Conservation (phyloP, 2,329 filamentous ascomycete species). For the Emydomyces testavorans region DNA sequence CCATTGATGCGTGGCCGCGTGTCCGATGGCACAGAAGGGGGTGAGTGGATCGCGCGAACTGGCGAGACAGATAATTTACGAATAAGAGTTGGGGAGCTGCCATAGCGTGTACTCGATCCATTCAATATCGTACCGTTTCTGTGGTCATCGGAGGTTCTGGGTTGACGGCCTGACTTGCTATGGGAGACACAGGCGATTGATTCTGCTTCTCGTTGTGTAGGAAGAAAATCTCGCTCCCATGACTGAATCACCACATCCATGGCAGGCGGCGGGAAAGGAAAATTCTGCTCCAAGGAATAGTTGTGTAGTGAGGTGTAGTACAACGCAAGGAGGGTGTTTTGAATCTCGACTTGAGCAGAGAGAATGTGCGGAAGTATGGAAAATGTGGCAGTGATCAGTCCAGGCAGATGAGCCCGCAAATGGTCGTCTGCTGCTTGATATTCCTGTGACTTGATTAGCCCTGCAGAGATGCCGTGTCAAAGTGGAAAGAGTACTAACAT, state of each 20-base stretch:
- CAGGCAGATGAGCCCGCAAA: conserved; percentile 59
- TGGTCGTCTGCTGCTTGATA: conserved; percentile 66
- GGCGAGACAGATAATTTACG: conserved; percentile 25
- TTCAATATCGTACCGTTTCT: conserved; percentile 34
- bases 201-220: conserved; percentile 56
- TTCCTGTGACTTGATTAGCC: conserved; percentile 38
- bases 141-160: conserved; percentile 41
- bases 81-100: conserved; percentile 27
- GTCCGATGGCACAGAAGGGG: conserved; percentile 20
- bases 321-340: conserved; percentile 64
- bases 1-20: conserved; percentile 22
- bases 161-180: conserved; percentile 54
- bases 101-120: conserved; percentile 27
- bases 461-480: background rate
- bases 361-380: conserved; percentile 63
- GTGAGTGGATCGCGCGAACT: conserved; percentile 19
- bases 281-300: conserved; percentile 57
- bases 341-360: conserved; percentile 58
- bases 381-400: conserved; percentile 58
- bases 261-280: conserved; percentile 60
- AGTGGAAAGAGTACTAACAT: conserved; percentile 37
- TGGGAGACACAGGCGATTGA: conserved; percentile 51
- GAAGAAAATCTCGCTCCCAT: conserved; percentile 54
- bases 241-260: conserved; percentile 58
- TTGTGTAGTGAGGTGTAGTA: conserved; percentile 67